Evolutionary conservation across 352 stramenopile genomes (phyloP).

Genomic region (Ophiocytium majus): DNA sequence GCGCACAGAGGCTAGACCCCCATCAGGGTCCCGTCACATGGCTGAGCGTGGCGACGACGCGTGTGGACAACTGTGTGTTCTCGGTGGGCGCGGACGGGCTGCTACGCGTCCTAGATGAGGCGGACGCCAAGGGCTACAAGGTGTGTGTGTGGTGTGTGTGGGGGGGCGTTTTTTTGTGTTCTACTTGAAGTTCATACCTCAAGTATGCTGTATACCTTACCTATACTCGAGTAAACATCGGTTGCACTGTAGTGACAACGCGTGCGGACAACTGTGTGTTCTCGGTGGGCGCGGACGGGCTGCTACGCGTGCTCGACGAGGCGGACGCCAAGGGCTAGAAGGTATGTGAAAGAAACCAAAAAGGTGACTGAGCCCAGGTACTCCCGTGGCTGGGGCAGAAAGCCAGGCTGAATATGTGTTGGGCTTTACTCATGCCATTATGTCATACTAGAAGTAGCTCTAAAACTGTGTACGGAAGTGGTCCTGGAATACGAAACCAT

Average conservation of each 20-base stretch:
- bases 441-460: too few relatives aligned
- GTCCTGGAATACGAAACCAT: too few relatives aligned
- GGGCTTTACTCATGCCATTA: too few relatives aligned
- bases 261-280: background rate
- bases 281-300: background rate
- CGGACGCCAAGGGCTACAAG: background rate
- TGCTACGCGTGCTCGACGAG: background rate
- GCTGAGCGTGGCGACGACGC: background rate
- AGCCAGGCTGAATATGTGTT: too few relatives aligned
- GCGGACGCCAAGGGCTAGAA: background rate
- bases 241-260: background rate
- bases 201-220: background rate
- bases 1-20: background rate
- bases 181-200: background rate
- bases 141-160: background rate
- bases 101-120: background rate
- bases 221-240: background rate
- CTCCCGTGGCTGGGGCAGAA: too few relatives aligned
- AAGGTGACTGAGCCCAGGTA: too few relatives aligned
- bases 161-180: background rate
- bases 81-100: background rate
- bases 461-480: too few relatives aligned
- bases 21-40: background rate
- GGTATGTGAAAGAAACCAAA: too few relatives aligned
- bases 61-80: background rate